phyloP scores from a whole-genome alignment of 2,329 filamentous ascomycete species.

The Fusarium clavum region DNA sequence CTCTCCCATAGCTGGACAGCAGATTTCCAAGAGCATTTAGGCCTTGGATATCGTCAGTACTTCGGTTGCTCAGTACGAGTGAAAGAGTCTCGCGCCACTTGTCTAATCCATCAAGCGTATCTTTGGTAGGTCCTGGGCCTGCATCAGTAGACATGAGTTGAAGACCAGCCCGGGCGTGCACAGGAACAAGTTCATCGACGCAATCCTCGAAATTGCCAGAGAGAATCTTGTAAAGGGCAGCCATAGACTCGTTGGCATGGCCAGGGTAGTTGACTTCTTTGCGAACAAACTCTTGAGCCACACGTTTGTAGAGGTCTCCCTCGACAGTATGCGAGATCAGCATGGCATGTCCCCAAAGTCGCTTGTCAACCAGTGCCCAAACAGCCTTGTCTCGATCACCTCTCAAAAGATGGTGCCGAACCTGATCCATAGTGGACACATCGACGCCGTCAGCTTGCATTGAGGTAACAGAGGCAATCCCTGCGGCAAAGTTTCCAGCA shows the following conservation, averaged over 20 bases:
- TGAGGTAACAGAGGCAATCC: slow-evolving; percentile 46
- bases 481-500: slow-evolving; percentile 42
- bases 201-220: slow-evolving; percentile 95
- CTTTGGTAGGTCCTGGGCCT: slow-evolving; percentile 70
- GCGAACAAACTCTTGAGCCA: slow-evolving; percentile 93
- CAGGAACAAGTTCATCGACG: slow-evolving; percentile 93
- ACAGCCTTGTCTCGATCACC: slow-evolving; percentile 92
- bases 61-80: slow-evolving; percentile 89
- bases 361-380: slow-evolving; percentile 92
- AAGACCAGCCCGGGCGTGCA: slow-evolving; percentile 89
- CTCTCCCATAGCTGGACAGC: slow-evolving; percentile 84
- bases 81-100: slow-evolving; percentile 94
- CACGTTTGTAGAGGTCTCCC: slow-evolving; percentile 87
- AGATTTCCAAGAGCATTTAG: slow-evolving; percentile 84
- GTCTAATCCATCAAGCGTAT: slow-evolving; percentile 85
- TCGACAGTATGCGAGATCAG: slow-evolving; percentile 84
- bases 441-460: slow-evolving; percentile 76
- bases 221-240: slow-evolving; percentile 91
- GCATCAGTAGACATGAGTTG: slow-evolving; percentile 86
- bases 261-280: slow-evolving; percentile 90
- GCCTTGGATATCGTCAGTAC: slow-evolving; percentile 79
- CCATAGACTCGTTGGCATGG: slow-evolving; percentile 85
- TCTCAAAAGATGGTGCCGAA: slow-evolving; percentile 78
- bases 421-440: slow-evolving; percentile 73
- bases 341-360: slow-evolving; percentile 96